These are phyloP conservation scores for Carex scoparia DNA, from an alignment of 176 grass and related monocot species.

Conservation along the genomic window DNA sequence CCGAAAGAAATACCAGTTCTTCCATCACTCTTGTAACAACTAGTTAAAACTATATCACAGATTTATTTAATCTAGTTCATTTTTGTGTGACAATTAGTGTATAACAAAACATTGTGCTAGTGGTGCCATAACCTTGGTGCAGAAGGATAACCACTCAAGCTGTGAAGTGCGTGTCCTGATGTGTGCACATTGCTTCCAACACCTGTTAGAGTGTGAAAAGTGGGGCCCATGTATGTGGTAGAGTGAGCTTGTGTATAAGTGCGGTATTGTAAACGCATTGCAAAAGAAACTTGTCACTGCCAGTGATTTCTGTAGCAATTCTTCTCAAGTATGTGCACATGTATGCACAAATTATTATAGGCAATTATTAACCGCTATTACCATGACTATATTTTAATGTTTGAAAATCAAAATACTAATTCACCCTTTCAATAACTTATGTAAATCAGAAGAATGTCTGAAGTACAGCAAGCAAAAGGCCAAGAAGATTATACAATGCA, in stretches of 20 bases:
- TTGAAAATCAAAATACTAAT: not conserved
- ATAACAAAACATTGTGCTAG: constrained; percentile 66
- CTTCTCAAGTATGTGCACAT: not conserved
- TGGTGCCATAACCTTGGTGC: constrained; percentile 97
- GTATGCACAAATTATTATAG: not conserved
- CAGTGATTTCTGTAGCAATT: not conserved
- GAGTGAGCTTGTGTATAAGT: constrained; percentile 18
- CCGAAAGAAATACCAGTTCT: not conserved
- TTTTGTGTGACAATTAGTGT: constrained; percentile 14
- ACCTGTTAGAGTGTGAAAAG: constrained; percentile 94
- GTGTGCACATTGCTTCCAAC: constrained; percentile 95
- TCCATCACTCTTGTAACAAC: not conserved
- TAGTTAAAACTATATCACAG: not conserved
- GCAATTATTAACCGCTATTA: not conserved
- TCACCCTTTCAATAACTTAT: not conserved
- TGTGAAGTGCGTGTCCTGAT: constrained; percentile 96
- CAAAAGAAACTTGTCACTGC: not conserved
- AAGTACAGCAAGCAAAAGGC: not conserved
- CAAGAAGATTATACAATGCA: not conserved
- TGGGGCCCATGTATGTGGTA: constrained; percentile 44
- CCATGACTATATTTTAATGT: not conserved
- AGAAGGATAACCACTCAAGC: constrained; percentile 87
- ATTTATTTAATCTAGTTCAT: not conserved
- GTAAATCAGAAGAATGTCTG: not conserved
- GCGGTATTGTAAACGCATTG: constrained; percentile 3